Evolutionary conservation across 163 green algal genomes (phyloP).

Genomic region (Prototheca wickerhamii): DNA sequence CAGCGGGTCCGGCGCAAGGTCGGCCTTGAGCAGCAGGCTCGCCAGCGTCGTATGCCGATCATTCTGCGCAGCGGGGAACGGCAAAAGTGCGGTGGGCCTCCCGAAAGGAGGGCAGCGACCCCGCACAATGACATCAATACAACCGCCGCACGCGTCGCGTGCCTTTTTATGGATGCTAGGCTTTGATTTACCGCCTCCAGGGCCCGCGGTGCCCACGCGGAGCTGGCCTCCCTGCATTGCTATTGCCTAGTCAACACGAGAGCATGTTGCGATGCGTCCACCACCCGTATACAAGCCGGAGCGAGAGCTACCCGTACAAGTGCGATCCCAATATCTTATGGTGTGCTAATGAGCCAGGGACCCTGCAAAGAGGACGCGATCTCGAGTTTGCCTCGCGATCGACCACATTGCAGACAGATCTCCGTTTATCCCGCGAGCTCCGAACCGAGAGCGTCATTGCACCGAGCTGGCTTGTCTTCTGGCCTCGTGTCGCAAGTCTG

Average conservation of each 20-base stretch:
- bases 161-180: not conserved
- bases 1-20: not conserved
- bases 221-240: not conserved
- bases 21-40: constrained; percentile 1
- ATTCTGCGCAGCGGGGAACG: not conserved
- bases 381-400: too few relatives aligned
- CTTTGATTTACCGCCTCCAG: not conserved
- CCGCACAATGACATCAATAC: not conserved
- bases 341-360: too few relatives aligned
- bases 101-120: not conserved
- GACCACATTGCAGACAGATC: too few relatives aligned
- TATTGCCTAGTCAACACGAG: not conserved
- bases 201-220: not conserved
- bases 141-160: not conserved
- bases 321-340: too few relatives aligned
- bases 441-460: too few relatives aligned
- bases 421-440: too few relatives aligned
- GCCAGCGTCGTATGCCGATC: not conserved
- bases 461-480: too few relatives aligned
- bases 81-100: too few relatives aligned
- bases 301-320: not conserved
- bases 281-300: not conserved
- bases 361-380: too few relatives aligned
- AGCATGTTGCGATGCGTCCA: not conserved
- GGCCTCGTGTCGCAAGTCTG: too few relatives aligned